A percentile compares a stretch with the other conserved stretches of the same genome.
Conservation (phyloP, 371 early-diverging fungal species). For the Blyttiomyces sp. region DNA sequence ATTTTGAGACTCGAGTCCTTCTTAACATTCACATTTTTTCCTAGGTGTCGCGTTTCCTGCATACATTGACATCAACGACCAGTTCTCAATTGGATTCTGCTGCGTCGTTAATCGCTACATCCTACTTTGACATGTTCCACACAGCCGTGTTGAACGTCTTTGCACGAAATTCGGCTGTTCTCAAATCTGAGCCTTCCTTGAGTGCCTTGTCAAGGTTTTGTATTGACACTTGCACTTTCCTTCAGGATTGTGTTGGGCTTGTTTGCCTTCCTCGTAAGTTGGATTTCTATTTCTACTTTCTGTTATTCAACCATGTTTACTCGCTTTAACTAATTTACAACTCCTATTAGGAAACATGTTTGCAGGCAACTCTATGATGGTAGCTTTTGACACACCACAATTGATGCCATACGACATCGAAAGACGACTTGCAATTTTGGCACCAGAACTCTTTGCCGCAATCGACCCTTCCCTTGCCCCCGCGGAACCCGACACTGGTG, state of each 20-base stretch:
- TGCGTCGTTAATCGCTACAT: constrained; percentile 10
- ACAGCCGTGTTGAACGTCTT: constrained; percentile 14
- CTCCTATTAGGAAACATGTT: constrained; percentile 18
- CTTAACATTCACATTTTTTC: constrained; percentile 7
- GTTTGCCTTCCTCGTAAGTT: constrained; percentile 15
- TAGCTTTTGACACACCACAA: constrained; percentile 24
- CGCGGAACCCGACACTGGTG: background rate
- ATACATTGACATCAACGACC: background rate
- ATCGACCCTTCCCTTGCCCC: constrained; percentile 3
- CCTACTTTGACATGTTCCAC: constrained; percentile 24
- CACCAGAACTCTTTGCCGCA: constrained; percentile 11
- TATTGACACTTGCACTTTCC: constrained; percentile 13
- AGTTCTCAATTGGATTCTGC: constrained; percentile 6
- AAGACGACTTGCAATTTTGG: constrained; percentile 12
- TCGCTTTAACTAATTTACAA: background rate
- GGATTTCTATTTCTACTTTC: background rate
- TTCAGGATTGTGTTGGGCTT: constrained; percentile 24
- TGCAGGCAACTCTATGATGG: constrained; percentile 15
- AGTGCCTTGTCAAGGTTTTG: constrained; percentile 10
- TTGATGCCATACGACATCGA: constrained; percentile 18
- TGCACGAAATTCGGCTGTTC: constrained; percentile 7
- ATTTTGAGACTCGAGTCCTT: background rate
- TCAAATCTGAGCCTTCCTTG: background rate
- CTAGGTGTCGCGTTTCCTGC: constrained; percentile 3
- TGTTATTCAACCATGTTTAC: too few relatives aligned